Conservation (phyloP, 2,329 filamentous ascomycete genomes). For the Claviceps spartinae region DNA sequence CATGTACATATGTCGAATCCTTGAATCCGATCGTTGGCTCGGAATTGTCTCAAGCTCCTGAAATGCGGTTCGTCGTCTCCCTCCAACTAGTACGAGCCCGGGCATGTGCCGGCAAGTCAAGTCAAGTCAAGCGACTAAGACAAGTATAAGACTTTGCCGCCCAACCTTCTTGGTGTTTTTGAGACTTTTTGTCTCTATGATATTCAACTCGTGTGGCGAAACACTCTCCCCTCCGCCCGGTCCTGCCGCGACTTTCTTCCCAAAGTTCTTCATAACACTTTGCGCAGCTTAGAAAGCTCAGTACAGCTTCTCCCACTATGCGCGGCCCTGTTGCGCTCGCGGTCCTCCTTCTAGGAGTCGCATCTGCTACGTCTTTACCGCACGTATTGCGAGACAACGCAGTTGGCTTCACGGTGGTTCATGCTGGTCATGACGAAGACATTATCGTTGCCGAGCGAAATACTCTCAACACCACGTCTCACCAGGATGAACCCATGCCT, state of each 20-base stretch:
- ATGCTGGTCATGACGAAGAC: conserved; percentile 17
- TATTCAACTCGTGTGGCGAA: background rate
- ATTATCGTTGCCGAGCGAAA: conserved; percentile 25
- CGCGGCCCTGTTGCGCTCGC: conserved; percentile 5
- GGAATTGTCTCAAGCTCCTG: background rate
- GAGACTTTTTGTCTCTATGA: background rate
- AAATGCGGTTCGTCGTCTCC: background rate
- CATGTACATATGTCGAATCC: no score
- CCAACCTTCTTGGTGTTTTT: background rate
- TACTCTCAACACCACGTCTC: conserved; percentile 25
- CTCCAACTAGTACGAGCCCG: background rate
- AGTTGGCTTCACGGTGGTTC: conserved; percentile 18
- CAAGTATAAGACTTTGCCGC: background rate
- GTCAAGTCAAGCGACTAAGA: background rate
- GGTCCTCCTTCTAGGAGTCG: conserved; percentile 10
- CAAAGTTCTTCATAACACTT: background rate
- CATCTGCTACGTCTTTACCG: conserved; percentile 8
- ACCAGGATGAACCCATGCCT: conserved; percentile 5
- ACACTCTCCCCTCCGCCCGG: background rate
- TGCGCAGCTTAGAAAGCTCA: background rate
- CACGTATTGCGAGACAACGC: background rate
- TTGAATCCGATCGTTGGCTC: no score
- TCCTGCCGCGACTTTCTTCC: background rate
- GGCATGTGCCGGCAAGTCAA: background rate
- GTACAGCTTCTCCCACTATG: background rate